Conservation (phyloP, 169 alveolate genomes). For the Babesia bovis region DNA sequence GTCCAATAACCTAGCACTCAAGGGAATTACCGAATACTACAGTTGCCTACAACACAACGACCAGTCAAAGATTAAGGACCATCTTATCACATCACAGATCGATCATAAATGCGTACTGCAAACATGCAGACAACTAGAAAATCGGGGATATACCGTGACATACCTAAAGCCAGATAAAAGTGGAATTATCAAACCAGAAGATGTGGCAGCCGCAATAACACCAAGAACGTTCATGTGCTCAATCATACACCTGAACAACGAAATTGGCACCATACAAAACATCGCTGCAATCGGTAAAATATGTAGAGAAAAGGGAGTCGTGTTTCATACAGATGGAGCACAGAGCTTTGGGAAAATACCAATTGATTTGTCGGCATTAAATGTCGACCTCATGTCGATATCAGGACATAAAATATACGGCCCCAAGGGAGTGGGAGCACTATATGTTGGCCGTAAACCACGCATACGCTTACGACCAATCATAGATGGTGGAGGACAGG, state of each 20-base stretch:
- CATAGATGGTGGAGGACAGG: constrained; percentile 99
- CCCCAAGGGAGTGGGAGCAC: constrained; percentile 99
- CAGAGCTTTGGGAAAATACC: constrained; percentile 93
- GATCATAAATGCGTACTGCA: constrained; percentile 98
- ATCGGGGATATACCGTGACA: constrained; percentile 90
- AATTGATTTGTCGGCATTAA: constrained; percentile 89
- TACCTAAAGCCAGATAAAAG: constrained; percentile 90
- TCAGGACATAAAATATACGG: constrained; percentile 98
- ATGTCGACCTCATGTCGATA: constrained; percentile 90
- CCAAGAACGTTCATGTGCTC: constrained; percentile 92
- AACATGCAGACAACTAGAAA: constrained; percentile 87
- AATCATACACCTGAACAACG: constrained; percentile 95
- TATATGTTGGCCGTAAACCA: constrained; percentile 93
- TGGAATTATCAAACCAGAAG: constrained; percentile 88
- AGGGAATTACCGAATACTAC: constrained; percentile 87
- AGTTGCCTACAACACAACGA: constrained; percentile 56
- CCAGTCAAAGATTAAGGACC: constrained; percentile 83
- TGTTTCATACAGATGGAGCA: constrained; percentile 95
- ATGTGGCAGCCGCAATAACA: constrained; percentile 87
- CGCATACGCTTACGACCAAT: constrained; percentile 92
- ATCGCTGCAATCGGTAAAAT: constrained; percentile 90
- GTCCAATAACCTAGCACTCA: constrained; percentile 93
- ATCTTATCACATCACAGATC: constrained; percentile 94
- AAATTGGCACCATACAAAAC: constrained; percentile 96
- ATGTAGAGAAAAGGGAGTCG: constrained; percentile 89